A percentile compares a stretch with the other conserved stretches of the same genome.
These are phyloP conservation scores for Ogataea salicorniae DNA, from an alignment of 805 yeast species.

Conservation along the genomic window DNA sequence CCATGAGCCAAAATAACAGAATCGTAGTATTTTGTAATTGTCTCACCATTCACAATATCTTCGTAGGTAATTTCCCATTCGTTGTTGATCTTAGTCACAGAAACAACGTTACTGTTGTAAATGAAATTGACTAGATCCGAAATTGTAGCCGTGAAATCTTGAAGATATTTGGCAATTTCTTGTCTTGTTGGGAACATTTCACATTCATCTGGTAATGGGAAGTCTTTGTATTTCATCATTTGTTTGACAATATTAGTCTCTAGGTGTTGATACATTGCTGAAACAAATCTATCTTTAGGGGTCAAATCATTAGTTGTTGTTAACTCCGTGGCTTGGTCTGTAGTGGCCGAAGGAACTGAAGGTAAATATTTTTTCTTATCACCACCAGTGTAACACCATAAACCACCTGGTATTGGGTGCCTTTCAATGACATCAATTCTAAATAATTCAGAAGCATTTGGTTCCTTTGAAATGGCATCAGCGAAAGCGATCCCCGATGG, in stretches of 20 bases:
- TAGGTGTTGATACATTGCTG: slow-evolving; percentile 32
- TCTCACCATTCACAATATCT: not conserved
- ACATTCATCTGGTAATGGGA: slow-evolving; percentile 30
- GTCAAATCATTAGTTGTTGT: slow-evolving; percentile 8
- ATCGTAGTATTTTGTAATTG: slow-evolving; percentile 18
- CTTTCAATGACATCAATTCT: slow-evolving; percentile 29
- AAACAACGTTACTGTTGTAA: slow-evolving; percentile 41
- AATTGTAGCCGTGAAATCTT: slow-evolving; percentile 45
- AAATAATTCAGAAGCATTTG: slow-evolving; percentile 19
- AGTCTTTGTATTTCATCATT: slow-evolving; percentile 28
- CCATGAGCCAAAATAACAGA: slow-evolving; percentile 42
- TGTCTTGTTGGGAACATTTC: slow-evolving; percentile 55
- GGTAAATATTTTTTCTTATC: slow-evolving; percentile 20
- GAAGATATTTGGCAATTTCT: slow-evolving; percentile 59
- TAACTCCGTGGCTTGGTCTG: slow-evolving; percentile 13
- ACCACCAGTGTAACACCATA: slow-evolving; percentile 30
- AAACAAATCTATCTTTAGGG: slow-evolving; percentile 16
- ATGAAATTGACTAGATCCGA: slow-evolving; percentile 32
- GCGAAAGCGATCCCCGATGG: slow-evolving; percentile 32
- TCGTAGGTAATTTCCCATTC: slow-evolving; percentile 25
- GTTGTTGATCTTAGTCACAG: slow-evolving; percentile 30
- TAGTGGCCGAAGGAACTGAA: slow-evolving; percentile 20
- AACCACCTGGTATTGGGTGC: slow-evolving; percentile 28
- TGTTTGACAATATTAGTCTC: slow-evolving; percentile 31
- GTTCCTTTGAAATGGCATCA: slow-evolving; percentile 30